Base-by-base conservation (phyloP, 148 eudicot genomes). In the Polygonum aviculare region DNA sequence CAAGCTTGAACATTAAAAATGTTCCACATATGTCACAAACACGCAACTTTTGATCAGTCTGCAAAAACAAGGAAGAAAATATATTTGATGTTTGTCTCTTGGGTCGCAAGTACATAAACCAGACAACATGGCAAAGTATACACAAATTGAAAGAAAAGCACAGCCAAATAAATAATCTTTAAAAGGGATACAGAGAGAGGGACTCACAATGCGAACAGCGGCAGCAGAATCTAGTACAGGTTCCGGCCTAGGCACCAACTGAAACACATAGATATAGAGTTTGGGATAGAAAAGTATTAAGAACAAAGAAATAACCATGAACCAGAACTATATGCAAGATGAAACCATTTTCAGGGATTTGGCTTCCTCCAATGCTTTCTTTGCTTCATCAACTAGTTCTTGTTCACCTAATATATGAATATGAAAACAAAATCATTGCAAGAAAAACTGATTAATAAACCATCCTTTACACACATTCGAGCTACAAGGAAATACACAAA, bases 11-110 rank as follows among this genome's bases (percentile, higher is more conserved):
- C 26, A 69, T 16, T 65, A 77, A 83, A 80, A 94, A 94, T 75
- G 98, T 96, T 83, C 98, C 98, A 88, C 98, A 94, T 63, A 94
- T 94, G 87, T 94, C 97, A 79, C 98, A 94, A 71, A 94, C 98
- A 78, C 98, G 98, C 65, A 94, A 85, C 90, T 94, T 94, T 87
- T 94, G 97, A 87, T 94, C 97, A 80, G 98, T 94, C 98, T 94
- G 85, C 79, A 77, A 69, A 80, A 48, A 49, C 31, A 31, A 5
- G 12, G 54, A 75, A 59, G 18, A 75, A 62, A 47, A 67, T 67
- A 36, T 14, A 67, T 4, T 38, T 74, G 50, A 35, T 67, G 72
- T 31, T 60, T 5, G 19, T 54, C 59, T 54, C 22, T 5, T n/a
- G 59, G 59, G 59, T n/a, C 8, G 22, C 10, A 12, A n/a, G 62